Evolutionary conservation across 306 rosid species (phyloP), one percentile per base, ranked within the genome.

Genomic region (cucumber (Cucumis sativus)): DNA sequence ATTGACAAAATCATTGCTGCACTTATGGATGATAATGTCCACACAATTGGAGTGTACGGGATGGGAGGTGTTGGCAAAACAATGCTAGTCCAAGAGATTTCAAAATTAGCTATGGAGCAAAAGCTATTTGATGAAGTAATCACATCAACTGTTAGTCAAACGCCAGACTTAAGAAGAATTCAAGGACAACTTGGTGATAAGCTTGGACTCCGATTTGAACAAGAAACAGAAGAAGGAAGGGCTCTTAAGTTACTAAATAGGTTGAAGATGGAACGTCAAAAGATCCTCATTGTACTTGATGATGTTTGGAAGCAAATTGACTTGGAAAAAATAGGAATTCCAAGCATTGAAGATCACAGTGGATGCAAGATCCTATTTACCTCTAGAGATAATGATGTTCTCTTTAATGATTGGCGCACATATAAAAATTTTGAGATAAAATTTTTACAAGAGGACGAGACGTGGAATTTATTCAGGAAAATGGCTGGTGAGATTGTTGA

Each of bases 331-430:
- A 49, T 72, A 23, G 77, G 77, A 72, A 47, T 72, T 49, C 77
- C 77, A 45, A 20, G 4, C 6, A 37, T 28, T 21, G 10, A 3
- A 45, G 41, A 41, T 13, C 75, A 39, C 75, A 39, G 0, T 28
- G 77, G 77, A 8, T 72, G 77, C 60, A 72, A 72, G 55, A 23
- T 72, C 11, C 12, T 72, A 10, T 52, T 72, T 45, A 72, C 77
- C 15, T 72, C 77, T 49, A 21, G 77, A 51, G 59, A 54, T 16
- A 23, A 6, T 3, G 7, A 0, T 45, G 20, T 20, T 5, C 41
- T 72, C 33, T 72, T 18, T 6, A 52, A 51, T 15, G 41, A 47
- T 7, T 25, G 25, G 77, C 8, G 33, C 7, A 1, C 7, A 56
- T 1, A 49, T 72, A 4, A 9, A 2, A 14, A 15, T 10, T 45